Evolutionary conservation across 2,329 filamentous ascomycete species (phyloP), one percentile per base, ranked within the genome.

Genomic region (Ophiostoma sp.): DNA sequence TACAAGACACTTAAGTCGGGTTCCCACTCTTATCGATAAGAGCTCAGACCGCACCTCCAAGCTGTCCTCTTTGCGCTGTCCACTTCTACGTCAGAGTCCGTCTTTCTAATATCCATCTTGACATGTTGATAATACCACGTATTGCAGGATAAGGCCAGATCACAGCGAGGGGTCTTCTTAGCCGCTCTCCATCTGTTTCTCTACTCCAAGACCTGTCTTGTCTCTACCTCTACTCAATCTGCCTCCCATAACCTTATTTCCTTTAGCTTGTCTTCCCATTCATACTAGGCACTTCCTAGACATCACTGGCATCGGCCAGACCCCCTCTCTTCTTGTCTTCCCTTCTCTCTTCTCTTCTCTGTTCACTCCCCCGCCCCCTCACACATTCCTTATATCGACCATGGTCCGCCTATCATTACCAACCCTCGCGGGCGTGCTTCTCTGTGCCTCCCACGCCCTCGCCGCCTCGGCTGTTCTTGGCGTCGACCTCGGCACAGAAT

Each of bases 401-500:
- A 64, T 64, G 63, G 42, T 38, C n/a, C 41, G 42, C 18, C 16
- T 64, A 64, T 44, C 63, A 64, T 64, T 64, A 42, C 63, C 41
- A 2, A 47, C 42, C 42, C 18, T 80, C 64, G 78, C 76, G 65
- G 73, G 77, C 70, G 71, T 80, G 65, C 77, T 82, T 69, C 72
- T 82, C 67, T 81, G 82, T 70, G 78, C 79, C 41, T 75, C 79
- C 63, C 78, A 85, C 72, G 83, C 83, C 58, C 79, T 83, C 58
- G 85, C 84, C 40, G 79, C 80, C 65, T 81, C 92, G 8, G 92
- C 92, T 67, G 93, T 98, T 18, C 83, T 99, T 36, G 95, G 95
- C 72, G 86, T 99, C 75, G 95, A 99, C 79, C 84, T 99, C 67
- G 95, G 95, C 73, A 97, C 95, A 68, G 92, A 97, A 78, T 97